phyloP scores from a whole-genome alignment of 768 basidiomycete genomes.

The Boletus reticuloceps region DNA sequence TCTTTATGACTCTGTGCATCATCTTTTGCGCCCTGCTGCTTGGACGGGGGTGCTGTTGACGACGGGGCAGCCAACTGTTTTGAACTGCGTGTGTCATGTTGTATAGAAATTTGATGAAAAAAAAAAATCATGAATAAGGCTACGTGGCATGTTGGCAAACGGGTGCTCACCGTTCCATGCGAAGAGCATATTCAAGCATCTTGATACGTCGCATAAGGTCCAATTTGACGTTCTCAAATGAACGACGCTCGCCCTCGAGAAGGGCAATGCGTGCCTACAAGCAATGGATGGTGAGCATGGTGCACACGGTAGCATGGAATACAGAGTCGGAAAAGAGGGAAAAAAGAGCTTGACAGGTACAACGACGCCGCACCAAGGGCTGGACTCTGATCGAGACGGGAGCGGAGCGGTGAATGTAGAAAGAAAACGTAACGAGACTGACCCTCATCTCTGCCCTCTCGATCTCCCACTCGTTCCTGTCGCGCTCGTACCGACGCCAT shows the following conservation, averaged over 20 bases:
- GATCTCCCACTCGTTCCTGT: constrained; percentile 99
- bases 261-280: constrained; percentile 91
- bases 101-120: constrained; percentile 35
- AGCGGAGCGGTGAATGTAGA: too few species aligned
- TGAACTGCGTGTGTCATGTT: constrained; percentile 46
- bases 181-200: constrained; percentile 98
- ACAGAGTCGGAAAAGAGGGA: not conserved
- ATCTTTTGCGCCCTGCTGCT: constrained; percentile 70
- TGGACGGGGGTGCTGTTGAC: constrained; percentile 58
- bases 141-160: constrained; percentile 2
- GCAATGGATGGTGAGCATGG: constrained; percentile 13
- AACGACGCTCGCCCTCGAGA: constrained; percentile 94
- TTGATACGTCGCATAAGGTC: constrained; percentile 96
- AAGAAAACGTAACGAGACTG: constrained; percentile 34
- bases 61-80: constrained; percentile 69
- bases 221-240: constrained; percentile 94
- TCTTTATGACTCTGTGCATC: constrained; percentile 72
- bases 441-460: constrained; percentile 99
- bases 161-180: constrained; percentile 83
- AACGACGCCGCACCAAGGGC: too few species aligned
- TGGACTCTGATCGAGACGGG: not conserved
- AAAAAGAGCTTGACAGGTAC: not conserved
- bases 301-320: too few species aligned
- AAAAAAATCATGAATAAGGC: constrained; percentile 11
- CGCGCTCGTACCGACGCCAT: constrained; percentile 96